Evolutionary conservation across 148 eudicot species (phyloP), one percentile per base, ranked within the genome.

Genomic region (Vaccinium macrocarpon): DNA sequence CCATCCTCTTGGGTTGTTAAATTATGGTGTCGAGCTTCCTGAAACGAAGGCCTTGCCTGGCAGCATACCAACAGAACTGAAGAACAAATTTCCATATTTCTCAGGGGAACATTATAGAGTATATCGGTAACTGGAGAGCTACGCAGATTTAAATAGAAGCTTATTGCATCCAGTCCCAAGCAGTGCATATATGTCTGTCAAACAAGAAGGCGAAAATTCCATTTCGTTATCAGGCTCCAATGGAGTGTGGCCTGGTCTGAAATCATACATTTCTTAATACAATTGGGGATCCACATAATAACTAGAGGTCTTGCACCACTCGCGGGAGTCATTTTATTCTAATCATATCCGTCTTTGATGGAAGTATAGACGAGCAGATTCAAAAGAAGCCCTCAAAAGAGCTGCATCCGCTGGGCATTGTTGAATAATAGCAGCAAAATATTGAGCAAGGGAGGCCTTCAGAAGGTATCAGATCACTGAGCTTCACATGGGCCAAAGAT

Each of bases 291-390:
- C 95, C 11, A 93, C 90, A 84, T 88, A 92, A 87, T 96, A 96
- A 53, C 99, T 98, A 84, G 99, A 96, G 76, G 95, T 96, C 83
- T 91, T 93, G 88, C 97, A 96, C 99, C 99, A 96, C 56, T 96
- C 98, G 82, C 89, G 92, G 5, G 95, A 89, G 83, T 94, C 94
- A 84, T 86, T 89, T 89, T 35, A 86, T 88, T 85, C 92, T 94
- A 87, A 93, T 90, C 87, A 90, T 84, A 79, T 92, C 95, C 14
- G 94, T 51, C 89, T 93, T 73, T 94, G 97, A 78, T 91, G 91
- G 76, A 96, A 96, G 86, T 96, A 94, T 16, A 95, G 92, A n/a
- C 91, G 93, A 53, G 99, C 90, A 55, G 99, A 96, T 84, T 94
- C 96, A 3, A 96, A 86, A 87, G 94, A 89, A 66, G 98, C 91